Evolutionary conservation across 257 asterid genomes (phyloP), one percentile per base, ranked within the genome.

Genomic region (Paulownia fortunei): DNA sequence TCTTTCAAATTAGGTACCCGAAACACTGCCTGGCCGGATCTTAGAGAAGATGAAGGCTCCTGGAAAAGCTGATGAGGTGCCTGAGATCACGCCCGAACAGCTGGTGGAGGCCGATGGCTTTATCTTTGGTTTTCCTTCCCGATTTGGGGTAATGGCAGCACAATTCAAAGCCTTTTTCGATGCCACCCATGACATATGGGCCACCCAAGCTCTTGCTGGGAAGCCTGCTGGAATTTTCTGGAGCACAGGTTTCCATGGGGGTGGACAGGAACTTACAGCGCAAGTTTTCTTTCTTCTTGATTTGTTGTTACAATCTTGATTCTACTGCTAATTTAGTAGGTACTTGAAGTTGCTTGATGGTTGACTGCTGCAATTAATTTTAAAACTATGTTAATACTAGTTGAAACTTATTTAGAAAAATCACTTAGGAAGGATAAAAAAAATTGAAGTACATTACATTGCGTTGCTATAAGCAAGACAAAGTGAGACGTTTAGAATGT

Each of bases 251-350:
- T 94, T 94, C 86, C 97, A 88, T 83, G 98, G 98, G 16, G 98
- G 97, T 7, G 98, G 98, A n/a, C 98, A 92, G 76, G 97, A 94
- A 82, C 98, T 94, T 69, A 91, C 96, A 0, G 98, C 97, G 97
- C 92, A 76, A 82, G 97, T 79, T 69, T 46, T 65, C 66, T 24
- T 32, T 34, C 76, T 81, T 69, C 72, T 36, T 56, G 24, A 4
- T 51, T 44, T 66, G 16, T 13, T 49, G 6, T 21, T 8, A 52
- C 56, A 39, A 21, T 68, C 62, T 51, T 44, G 64, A 4, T 12
- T n/a, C 60, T 19, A 32, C 8, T 39, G 46, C 66, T 24, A 52
- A 16, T 61, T 46, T 44, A 9, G 21, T 32, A 36, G 18, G 19
- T 39, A 23, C 32, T 8, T 2, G 41, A 55, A 52, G 70, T 16